Conservation (phyloP, 805 yeast genomes). For the Dipodascus geniculatus region DNA sequence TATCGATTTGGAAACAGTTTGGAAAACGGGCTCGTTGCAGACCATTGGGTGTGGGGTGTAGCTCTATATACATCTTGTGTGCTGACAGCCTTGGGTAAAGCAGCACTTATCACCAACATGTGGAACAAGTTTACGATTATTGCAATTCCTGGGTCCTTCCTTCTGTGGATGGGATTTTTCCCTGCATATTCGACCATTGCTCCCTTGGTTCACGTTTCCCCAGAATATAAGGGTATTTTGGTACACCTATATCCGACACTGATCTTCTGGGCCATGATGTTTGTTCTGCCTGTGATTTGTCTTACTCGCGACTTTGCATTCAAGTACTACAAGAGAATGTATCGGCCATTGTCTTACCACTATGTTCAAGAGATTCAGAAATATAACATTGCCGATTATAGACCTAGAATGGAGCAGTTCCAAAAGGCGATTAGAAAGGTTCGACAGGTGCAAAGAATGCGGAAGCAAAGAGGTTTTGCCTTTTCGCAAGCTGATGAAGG, state of each 20-base stretch:
- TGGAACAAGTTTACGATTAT: conserved; percentile 91
- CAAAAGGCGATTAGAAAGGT: conserved; percentile 95
- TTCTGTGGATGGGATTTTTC: conserved; percentile 73
- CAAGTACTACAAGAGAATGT: conserved; percentile 90
- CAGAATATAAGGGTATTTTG: conserved; percentile 73
- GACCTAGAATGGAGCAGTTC: conserved; percentile 95
- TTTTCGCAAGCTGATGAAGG: conserved; percentile 94
- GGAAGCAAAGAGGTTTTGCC: conserved; percentile 97
- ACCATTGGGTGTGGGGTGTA: conserved; percentile 94
- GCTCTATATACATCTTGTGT: conserved; percentile 80
- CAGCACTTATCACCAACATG: conserved; percentile 79
- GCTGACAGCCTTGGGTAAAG: conserved; percentile 85
- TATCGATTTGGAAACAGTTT: conserved; percentile 58
- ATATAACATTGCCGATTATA: conserved; percentile 80
- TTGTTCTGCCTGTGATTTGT: conserved; percentile 69
- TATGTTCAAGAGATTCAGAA: conserved; percentile 95
- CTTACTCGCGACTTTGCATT: conserved; percentile 79
- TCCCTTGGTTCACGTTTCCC: conserved; percentile 70
- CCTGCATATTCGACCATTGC: conserved; percentile 82
- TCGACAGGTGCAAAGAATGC: conserved; percentile 95
- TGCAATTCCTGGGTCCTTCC: conserved; percentile 91
- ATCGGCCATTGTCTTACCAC: conserved; percentile 85
- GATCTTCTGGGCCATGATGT: conserved; percentile 71
- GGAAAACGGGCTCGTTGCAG: conserved; percentile 53
- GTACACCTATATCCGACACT: conserved; percentile 64